Evolutionary conservation across 495 filamentous ascomycete species (phyloP).

Genomic region (Podospora bellae-mahoneyi): DNA sequence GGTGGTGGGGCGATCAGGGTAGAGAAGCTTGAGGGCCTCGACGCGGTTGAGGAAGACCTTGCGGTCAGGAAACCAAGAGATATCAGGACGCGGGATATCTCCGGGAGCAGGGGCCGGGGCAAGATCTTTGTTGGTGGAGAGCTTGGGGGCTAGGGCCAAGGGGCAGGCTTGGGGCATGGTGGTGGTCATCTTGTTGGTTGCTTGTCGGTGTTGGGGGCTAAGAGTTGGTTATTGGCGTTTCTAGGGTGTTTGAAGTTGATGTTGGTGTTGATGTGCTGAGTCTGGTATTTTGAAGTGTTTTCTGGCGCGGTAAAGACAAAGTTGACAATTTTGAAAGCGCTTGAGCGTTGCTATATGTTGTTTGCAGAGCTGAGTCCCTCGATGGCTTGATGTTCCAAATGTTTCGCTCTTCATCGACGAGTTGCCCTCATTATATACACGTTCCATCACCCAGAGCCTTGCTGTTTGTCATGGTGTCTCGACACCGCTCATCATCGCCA

Average conservation of each 20-base stretch:
- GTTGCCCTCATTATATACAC: conserved; percentile 9
- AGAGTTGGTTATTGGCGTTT: background rate
- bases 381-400: background rate
- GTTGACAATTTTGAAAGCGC: no score
- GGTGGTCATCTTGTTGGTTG: background rate
- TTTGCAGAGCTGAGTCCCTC: background rate
- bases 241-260: background rate
- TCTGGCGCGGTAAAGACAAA: background rate
- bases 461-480: background rate
- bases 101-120: conserved; percentile 5
- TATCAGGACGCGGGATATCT: conserved; percentile 26
- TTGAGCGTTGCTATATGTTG: no score
- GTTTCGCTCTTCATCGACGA: background rate
- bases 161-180: conserved; percentile 14
- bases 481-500: background rate
- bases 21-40: conserved; percentile 21
- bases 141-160: background rate
- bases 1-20: conserved; percentile 28
- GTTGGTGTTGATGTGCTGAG: background rate
- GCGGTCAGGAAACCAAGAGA: conserved; percentile 32
- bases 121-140: background rate
- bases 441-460: conserved; percentile 3
- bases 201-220: background rate
- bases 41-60: conserved; percentile 32
- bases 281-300: background rate